Evolutionary conservation across 306 rosid species (phyloP).

Genomic region (Morella rubra): DNA sequence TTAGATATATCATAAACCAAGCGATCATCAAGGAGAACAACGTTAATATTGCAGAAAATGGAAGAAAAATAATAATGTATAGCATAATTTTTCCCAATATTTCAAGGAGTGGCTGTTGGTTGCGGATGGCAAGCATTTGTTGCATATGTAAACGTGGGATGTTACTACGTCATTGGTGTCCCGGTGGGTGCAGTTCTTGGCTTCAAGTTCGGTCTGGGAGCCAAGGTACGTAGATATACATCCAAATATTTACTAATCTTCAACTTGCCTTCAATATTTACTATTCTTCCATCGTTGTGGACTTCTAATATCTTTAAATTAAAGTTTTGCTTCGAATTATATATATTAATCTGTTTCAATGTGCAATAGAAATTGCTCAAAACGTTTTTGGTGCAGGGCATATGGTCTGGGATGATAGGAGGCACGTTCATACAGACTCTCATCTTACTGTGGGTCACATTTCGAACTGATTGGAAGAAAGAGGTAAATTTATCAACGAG

Average conservation of each 20-base stretch:
- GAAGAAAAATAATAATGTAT: background rate
- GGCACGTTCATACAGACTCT: constrained; percentile 49
- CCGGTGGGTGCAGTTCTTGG: constrained; percentile 51
- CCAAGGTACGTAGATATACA: constrained; percentile 15
- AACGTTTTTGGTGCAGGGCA: constrained; percentile 27
- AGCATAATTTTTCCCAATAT: background rate
- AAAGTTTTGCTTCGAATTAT: background rate
- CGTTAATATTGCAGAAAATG: background rate
- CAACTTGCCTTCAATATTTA: background rate
- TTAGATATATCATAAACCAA: too few relatives aligned
- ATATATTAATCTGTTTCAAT: background rate
- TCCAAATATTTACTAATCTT: background rate
- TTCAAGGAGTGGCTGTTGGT: constrained; percentile 54
- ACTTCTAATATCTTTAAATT: too few relatives aligned
- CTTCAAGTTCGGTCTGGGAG: constrained; percentile 47
- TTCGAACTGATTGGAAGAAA: constrained; percentile 42
- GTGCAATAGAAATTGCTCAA: background rate
- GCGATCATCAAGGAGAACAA: too few relatives aligned
- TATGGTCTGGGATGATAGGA: constrained; percentile 56
- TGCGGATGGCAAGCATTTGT: constrained; percentile 70
- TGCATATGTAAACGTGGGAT: constrained; percentile 53
- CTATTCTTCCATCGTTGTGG: too few relatives aligned
- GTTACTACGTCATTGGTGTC: constrained; percentile 45
- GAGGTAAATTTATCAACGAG: constrained; percentile 27
- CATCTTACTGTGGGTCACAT: constrained; percentile 38